These are phyloP conservation scores for Juglanconis oblonga DNA, from an alignment of 2,329 filamentous ascomycete genomes.

Conservation along the genomic window DNA sequence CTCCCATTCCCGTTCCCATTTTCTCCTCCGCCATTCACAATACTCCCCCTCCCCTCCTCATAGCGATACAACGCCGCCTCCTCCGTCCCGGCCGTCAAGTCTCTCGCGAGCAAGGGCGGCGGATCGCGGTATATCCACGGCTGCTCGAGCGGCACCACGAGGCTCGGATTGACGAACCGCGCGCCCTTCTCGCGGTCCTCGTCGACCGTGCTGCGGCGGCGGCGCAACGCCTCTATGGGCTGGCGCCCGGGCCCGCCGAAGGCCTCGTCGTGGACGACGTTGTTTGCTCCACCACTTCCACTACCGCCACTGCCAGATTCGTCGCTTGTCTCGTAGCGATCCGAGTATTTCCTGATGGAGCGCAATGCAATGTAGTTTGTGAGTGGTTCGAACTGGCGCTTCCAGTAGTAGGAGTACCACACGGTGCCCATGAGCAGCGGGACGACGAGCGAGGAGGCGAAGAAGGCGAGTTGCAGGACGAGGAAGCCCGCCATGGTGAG, in stretches of 20 bases:
- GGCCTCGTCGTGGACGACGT: constrained; percentile 33
- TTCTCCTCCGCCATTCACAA: neutral
- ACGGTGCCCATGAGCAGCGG: constrained; percentile 78
- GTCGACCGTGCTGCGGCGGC: constrained; percentile 65
- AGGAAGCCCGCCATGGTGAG: constrained; percentile 86
- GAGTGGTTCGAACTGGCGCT: constrained; percentile 77
- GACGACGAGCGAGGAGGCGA: constrained; percentile 67
- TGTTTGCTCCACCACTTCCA: neutral
- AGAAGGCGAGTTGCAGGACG: constrained; percentile 69
- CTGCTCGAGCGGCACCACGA: constrained; percentile 65
- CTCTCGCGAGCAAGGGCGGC: constrained; percentile 34
- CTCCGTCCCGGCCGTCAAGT: constrained; percentile 16
- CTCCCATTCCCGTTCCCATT: neutral
- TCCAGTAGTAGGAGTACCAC: constrained; percentile 86
- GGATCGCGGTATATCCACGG: constrained; percentile 66
- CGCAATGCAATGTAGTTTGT: constrained; percentile 90
- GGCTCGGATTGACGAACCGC: constrained; percentile 73
- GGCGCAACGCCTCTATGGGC: constrained; percentile 37
- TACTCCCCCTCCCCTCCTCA: constrained; percentile 12
- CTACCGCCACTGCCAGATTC: constrained; percentile 23
- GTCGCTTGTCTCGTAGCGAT: constrained; percentile 48
- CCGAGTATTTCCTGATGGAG: constrained; percentile 63
- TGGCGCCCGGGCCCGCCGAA: constrained; percentile 31
- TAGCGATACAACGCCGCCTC: constrained; percentile 8
- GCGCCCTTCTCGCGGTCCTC: constrained; percentile 68